These are phyloP conservation scores for Nicotiana otophora DNA, from an alignment of 257 asterid species.

Conservation along the genomic window DNA sequence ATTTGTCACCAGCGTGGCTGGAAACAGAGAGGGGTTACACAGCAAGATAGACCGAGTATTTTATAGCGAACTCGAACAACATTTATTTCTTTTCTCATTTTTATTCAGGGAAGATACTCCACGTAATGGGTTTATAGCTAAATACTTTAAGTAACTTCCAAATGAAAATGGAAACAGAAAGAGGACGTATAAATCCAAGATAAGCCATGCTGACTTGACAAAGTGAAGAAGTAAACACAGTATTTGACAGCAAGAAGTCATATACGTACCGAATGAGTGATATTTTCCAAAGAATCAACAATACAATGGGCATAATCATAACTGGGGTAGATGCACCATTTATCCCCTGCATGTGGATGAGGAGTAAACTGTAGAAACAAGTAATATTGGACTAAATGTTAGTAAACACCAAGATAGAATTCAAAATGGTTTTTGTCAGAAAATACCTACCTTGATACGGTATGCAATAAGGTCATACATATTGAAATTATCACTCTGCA, in stretches of 20 bases:
- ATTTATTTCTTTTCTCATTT: neutral
- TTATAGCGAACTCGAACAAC: neutral
- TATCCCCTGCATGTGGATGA: slow-evolving; percentile 99
- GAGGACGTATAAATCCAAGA: neutral
- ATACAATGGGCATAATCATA: slow-evolving; percentile 93
- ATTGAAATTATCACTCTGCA: slow-evolving; percentile 91
- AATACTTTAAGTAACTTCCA: neutral
- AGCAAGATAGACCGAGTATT: neutral
- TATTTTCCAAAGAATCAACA: slow-evolving; percentile 91
- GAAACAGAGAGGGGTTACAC: neutral
- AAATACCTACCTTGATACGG: slow-evolving; percentile 72
- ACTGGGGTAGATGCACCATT: slow-evolving; percentile 98
- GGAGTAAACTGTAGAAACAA: slow-evolving; percentile 70
- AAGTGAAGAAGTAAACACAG: neutral
- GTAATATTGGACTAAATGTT: slow-evolving; percentile 11
- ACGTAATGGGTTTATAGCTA: neutral
- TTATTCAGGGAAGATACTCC: neutral
- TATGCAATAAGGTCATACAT: slow-evolving; percentile 96
- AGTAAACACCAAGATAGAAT: slow-evolving; percentile 6
- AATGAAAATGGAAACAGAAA: neutral
- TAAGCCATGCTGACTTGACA: neutral
- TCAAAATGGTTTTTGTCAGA: neutral
- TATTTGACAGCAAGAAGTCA: neutral
- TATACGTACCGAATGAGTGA: slow-evolving; percentile 75
- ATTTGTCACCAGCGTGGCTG: neutral